Evolutionary conservation across 2,329 filamentous ascomycete species (phyloP).

Genomic region (Apiospora rasikravindrae): DNA sequence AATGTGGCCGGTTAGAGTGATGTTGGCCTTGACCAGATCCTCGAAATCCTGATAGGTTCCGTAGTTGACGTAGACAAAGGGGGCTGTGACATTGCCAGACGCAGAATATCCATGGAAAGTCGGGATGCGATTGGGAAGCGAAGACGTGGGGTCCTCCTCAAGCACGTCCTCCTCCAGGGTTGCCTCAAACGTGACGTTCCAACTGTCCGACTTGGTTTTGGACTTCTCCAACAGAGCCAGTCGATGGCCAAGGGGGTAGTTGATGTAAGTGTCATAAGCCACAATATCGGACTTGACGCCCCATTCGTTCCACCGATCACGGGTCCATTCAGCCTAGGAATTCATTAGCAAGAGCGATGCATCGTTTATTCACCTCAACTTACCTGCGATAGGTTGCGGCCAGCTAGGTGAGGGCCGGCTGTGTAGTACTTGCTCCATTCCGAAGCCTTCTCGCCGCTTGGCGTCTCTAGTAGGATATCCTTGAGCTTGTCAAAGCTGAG

Average conservation of each 20-base stretch:
- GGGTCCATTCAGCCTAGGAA: slow-evolving; percentile 71
- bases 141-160: slow-evolving; percentile 80
- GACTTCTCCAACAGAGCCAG: slow-evolving; percentile 67
- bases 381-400: slow-evolving; percentile 76
- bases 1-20: slow-evolving; percentile 83
- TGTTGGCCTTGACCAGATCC: slow-evolving; percentile 75
- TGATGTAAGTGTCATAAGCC: slow-evolving; percentile 78
- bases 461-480: slow-evolving; percentile 62
- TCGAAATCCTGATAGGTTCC: slow-evolving; percentile 87
- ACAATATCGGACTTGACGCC: slow-evolving; percentile 69
- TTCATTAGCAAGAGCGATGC: not conserved
- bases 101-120: slow-evolving; percentile 96
- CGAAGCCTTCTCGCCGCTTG: slow-evolving; percentile 59
- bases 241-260: slow-evolving; percentile 75
- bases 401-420: slow-evolving; percentile 75
- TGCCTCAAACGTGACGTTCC: slow-evolving; percentile 77
- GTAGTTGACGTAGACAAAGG: slow-evolving; percentile 90
- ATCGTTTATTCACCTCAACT: slow-evolving; percentile 15
- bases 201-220: slow-evolving; percentile 43
- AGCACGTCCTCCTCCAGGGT: slow-evolving; percentile 84
- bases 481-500: slow-evolving; percentile 58
- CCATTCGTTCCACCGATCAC: slow-evolving; percentile 74
- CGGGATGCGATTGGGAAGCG: slow-evolving; percentile 74
- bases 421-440: slow-evolving; percentile 84
- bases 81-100: slow-evolving; percentile 86